Conservation (phyloP, 169 alveolate genomes). For the Toxoplasma gondii region DNA sequence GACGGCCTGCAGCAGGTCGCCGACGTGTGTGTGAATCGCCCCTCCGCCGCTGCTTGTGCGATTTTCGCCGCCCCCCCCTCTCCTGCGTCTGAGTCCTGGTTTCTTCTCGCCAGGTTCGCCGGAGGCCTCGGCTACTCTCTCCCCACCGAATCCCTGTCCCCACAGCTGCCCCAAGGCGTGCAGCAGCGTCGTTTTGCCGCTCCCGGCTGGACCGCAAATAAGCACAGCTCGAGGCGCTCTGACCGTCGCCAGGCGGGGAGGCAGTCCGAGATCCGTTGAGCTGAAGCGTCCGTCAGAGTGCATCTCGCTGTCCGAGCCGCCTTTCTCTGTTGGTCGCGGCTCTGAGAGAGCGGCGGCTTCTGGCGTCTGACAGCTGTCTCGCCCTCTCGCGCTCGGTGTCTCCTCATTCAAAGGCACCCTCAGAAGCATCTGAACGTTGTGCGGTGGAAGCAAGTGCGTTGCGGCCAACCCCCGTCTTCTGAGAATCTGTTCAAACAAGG, state of each 20-base stretch:
- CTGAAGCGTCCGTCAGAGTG: too few relatives aligned
- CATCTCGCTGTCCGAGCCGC: too few relatives aligned
- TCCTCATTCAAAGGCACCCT: too few relatives aligned
- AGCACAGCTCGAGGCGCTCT: not conserved
- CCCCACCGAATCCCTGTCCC: not conserved
- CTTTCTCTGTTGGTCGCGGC: too few relatives aligned
- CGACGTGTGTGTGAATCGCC: conserved; percentile 24
- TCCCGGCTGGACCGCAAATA: not conserved
- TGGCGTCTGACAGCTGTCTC: too few relatives aligned
- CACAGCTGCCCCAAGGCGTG: not conserved
- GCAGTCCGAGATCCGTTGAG: too few relatives aligned
- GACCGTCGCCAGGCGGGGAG: too few relatives aligned
- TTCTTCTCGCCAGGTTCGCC: not conserved
- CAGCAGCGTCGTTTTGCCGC: conserved; percentile 8
- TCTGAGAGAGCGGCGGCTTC: too few relatives aligned
- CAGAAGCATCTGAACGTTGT: too few relatives aligned
- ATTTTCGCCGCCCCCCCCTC: not conserved
- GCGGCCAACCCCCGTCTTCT: not conserved
- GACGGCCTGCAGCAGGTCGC: not conserved
- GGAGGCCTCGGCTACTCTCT: not conserved
- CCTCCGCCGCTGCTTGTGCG: not conserved
- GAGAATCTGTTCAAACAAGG: not conserved
- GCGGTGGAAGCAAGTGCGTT: not conserved
- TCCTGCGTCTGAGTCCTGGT: not conserved
- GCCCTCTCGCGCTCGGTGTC: too few relatives aligned